phyloP scores from a whole-genome alignment of 495 filamentous ascomycete species.

The Podospora didyma region DNA sequence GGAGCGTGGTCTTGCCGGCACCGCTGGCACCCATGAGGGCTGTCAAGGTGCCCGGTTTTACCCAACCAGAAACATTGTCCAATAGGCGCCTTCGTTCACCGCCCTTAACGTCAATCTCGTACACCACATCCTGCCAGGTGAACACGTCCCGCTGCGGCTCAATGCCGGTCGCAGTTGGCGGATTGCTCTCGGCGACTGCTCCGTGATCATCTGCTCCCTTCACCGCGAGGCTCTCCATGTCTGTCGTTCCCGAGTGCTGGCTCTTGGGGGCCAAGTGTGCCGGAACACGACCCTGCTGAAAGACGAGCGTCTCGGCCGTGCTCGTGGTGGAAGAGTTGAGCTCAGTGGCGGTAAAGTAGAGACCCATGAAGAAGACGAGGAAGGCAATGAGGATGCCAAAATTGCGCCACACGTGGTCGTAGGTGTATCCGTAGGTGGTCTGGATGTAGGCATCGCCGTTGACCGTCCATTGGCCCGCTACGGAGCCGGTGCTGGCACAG shows the following conservation, averaged over 20 bases:
- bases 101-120: conserved; percentile 61
- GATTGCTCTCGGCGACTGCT: conserved; percentile 1
- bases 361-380: conserved; percentile 60
- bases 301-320: conserved; percentile 29
- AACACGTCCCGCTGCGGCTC: conserved; percentile 52
- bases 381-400: conserved; percentile 72
- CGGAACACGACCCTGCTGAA: conserved; percentile 25
- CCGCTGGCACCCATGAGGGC: conserved; percentile 82
- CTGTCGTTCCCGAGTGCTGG: conserved; percentile 11
- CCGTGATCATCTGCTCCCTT: background rate
- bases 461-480: conserved; percentile 47
- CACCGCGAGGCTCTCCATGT: conserved; percentile 33
- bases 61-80: conserved; percentile 68
- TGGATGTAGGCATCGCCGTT: conserved; percentile 59
- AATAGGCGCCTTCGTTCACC: conserved; percentile 57
- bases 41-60: conserved; percentile 74
- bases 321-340: conserved; percentile 41
- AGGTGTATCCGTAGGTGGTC: conserved; percentile 54
- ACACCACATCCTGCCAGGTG: conserved; percentile 58
- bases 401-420: conserved; percentile 71
- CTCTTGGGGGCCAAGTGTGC: conserved; percentile 13
- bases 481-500: conserved; percentile 46
- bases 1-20: conserved; percentile 68
- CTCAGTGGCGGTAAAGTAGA: conserved; percentile 58
- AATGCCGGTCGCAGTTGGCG: conserved; percentile 33